Base-by-base conservation (phyloP, 495 filamentous ascomycete genomes). In the Tricharina praecox region DNA sequence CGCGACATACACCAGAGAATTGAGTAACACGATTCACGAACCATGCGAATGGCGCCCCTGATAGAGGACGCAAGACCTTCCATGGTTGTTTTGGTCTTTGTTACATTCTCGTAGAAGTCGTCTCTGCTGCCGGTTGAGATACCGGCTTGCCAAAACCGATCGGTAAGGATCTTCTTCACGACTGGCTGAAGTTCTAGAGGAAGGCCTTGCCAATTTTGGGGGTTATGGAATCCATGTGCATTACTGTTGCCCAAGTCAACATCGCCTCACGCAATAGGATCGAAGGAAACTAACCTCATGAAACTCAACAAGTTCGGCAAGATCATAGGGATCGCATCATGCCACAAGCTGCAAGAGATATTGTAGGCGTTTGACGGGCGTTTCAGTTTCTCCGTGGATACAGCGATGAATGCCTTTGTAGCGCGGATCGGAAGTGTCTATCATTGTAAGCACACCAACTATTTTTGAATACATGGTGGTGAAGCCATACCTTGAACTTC, bases 91-190 rank as follows among this genome's bases (percentile, higher is more conserved):
- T 84, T 90, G 28, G 93, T 95, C 20, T 80, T 77, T 8, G 79
- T 77, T 24, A 99, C 86, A 34, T 79, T 74, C 34, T 90, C 83
- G 63, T 94, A 96, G 59, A 99, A 99, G 26, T 94, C 85, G 44
- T 96, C 90, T 54, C 85, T 81, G 53, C 81, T 95, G 21, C 93
- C 90, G 52, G 73, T 81, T 0, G 90, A 95, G 33, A 99, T 99
- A 13, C 90, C 90, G 13, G 88, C 82, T 71, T 99, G 90, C 90
- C 90, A 99, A 59, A 99, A 96, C 20, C 90, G 80, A 65, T 99
- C 90, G 1, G 85, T 93, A 15, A 99, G 66, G 38, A 95, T 83
- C 4, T 82, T 76, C 25, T 75, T 75, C 23, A 94, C 78, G 13
- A 94, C 75, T 9, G 69, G 66, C 48, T 72, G 78, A 72, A 88